These are phyloP conservation scores for Auriscalpium microsporum DNA, from an alignment of 768 basidiomycete species.

Conservation along the genomic window DNA sequence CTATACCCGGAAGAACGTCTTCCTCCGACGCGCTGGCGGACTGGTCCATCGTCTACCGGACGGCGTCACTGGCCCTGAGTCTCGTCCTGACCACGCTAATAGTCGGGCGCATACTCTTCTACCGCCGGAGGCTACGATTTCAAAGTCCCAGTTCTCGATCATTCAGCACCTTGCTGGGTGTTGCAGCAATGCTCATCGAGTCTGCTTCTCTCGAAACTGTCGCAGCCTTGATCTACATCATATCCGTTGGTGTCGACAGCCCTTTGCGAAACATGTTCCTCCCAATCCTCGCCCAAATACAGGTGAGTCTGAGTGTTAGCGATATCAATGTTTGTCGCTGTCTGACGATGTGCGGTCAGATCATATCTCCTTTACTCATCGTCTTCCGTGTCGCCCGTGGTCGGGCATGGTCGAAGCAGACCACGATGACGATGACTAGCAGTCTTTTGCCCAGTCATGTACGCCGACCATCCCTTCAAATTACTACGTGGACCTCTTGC, in stretches of 20 bases:
- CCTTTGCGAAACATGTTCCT: constrained; percentile 11
- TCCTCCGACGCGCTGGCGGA: constrained; percentile 1
- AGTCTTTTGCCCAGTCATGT: neutral
- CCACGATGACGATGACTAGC: neutral
- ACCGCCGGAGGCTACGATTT: neutral
- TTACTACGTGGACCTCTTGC: neutral
- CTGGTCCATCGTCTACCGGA: constrained; percentile 15
- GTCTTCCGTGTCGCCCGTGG: constrained; percentile 10
- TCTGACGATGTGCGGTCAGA: neutral
- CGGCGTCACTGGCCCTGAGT: constrained; percentile 12
- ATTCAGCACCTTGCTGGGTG: neutral
- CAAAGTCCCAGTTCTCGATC: neutral
- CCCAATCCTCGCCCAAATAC: constrained; percentile 12
- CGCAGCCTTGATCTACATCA: constrained; percentile 9
- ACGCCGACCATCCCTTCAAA: neutral
- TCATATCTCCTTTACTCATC: constrained; percentile 12
- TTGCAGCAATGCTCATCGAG: constrained; percentile 6
- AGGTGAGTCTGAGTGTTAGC: constrained; percentile 1
- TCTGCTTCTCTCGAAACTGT: constrained; percentile 11
- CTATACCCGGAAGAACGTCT: constrained; percentile 6
- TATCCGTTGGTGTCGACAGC: constrained; percentile 11
- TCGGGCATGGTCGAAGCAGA: neutral
- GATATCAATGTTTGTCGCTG: neutral
- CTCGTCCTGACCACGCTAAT: constrained; percentile 9
- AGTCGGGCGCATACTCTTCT: constrained; percentile 1